phyloP scores from a whole-genome alignment of 2,329 filamentous ascomycete species.

The Fusarium sp. region DNA sequence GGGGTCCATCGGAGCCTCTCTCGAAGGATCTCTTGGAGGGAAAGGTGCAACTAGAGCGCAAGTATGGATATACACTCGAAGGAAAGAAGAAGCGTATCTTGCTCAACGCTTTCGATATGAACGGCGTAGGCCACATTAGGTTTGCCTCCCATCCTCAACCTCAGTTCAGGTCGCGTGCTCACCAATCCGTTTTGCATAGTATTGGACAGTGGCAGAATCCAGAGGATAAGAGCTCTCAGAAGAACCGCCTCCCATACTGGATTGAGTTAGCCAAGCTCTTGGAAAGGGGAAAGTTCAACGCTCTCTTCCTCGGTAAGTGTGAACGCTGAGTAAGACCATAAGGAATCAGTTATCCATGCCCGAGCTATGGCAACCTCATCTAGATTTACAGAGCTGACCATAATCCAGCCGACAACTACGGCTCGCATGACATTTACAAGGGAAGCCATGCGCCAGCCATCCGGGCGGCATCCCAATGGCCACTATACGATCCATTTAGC shows the following conservation, averaged over 20 bases:
- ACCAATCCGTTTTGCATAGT: background rate
- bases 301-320: constrained; percentile 9
- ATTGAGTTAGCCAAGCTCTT: constrained; percentile 24
- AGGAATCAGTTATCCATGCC: background rate
- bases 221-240: constrained; percentile 3
- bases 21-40: background rate
- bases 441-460: constrained; percentile 8
- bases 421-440: constrained; percentile 5
- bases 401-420: constrained; percentile 3
- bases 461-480: constrained; percentile 11
- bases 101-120: constrained; percentile 4
- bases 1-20: background rate
- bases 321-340: background rate
- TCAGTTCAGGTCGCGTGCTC: background rate
- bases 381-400: background rate
- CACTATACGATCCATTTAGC: constrained; percentile 9
- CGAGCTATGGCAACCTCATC: background rate
- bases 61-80: background rate
- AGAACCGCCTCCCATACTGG: constrained; percentile 24
- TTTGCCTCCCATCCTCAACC: background rate
- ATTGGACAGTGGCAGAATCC: constrained; percentile 4
- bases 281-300: constrained; percentile 22
- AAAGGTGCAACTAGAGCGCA: background rate
- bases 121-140: background rate
- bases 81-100: background rate